Conservation (phyloP, 176 grass and related monocot genomes). For the Zoysia japonica region DNA sequence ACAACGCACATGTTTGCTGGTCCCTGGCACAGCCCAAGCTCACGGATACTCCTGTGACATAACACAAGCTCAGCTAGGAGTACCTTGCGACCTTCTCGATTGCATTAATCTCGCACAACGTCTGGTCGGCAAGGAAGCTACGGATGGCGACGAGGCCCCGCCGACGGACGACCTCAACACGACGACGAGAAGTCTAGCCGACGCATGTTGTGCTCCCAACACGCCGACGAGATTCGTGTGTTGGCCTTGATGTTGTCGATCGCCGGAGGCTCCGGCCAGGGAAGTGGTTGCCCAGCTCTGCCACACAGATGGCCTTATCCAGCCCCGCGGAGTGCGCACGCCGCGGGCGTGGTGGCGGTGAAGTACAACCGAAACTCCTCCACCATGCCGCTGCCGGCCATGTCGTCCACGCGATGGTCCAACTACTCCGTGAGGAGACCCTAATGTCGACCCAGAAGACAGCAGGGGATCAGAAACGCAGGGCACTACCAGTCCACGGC, state of each 20-base stretch:
- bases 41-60: too few relatives aligned
- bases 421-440: constrained; percentile 50
- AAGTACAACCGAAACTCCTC: constrained; percentile 65
- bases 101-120: neutral
- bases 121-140: constrained; percentile 36
- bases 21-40: too few relatives aligned
- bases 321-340: constrained; percentile 42
- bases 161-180: constrained; percentile 8
- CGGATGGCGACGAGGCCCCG: constrained; percentile 44
- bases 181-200: neutral
- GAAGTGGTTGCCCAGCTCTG: constrained; percentile 64
- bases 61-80: too few relatives aligned
- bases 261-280: constrained; percentile 20
- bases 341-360: constrained; percentile 27
- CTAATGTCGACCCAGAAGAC: constrained; percentile 76
- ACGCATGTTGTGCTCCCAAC: constrained; percentile 49
- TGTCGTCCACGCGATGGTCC: constrained; percentile 78
- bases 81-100: neutral
- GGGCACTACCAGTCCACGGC: neutral
- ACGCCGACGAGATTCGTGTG: constrained; percentile 56
- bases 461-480: constrained; percentile 49
- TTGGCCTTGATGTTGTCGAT: constrained; percentile 67
- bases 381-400: constrained; percentile 64
- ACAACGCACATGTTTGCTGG: too few relatives aligned
- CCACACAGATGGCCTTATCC: constrained; percentile 72